Conservation (phyloP, 2,329 filamentous ascomycete genomes). For the Apiospora saccharicola region DNA sequence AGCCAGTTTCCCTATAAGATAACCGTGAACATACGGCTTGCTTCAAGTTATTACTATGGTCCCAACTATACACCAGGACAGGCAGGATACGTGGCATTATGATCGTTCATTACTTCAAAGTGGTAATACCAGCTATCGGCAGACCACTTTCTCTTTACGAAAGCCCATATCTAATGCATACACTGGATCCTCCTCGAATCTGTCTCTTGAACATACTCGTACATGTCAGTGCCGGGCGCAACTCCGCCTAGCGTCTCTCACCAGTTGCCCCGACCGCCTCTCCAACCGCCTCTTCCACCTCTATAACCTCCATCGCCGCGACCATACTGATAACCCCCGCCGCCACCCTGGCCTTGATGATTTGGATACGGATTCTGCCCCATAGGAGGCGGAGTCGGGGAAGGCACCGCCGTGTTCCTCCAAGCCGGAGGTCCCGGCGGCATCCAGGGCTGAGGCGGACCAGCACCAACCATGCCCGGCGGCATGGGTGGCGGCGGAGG, state of each 20-base stretch:
- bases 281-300: conserved; percentile 25
- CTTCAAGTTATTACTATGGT: too few species aligned
- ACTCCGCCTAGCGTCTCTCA: not conserved
- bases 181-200: not conserved
- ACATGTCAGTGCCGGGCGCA: not conserved
- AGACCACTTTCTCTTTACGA: not conserved
- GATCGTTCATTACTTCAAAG: not conserved
- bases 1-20: too few species aligned
- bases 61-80: too few species aligned
- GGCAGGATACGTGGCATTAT: not conserved
- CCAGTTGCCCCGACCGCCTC: conserved; percentile 27
- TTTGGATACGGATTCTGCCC: conserved; percentile 23
- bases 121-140: not conserved
- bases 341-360: not conserved
- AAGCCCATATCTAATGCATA: not conserved
- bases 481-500: conserved; percentile 26
- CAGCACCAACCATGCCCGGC: conserved; percentile 11
- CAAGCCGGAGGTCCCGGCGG: conserved; percentile 21
- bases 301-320: conserved; percentile 20
- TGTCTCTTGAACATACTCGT: not conserved
- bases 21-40: too few species aligned
- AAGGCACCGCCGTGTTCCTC: not conserved
- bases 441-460: conserved; percentile 25
- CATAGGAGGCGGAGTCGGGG: conserved; percentile 27
- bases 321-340: conserved; percentile 13